Conservation (phyloP, 2,329 filamentous ascomycete genomes). For the Passalora sequoiae region DNA sequence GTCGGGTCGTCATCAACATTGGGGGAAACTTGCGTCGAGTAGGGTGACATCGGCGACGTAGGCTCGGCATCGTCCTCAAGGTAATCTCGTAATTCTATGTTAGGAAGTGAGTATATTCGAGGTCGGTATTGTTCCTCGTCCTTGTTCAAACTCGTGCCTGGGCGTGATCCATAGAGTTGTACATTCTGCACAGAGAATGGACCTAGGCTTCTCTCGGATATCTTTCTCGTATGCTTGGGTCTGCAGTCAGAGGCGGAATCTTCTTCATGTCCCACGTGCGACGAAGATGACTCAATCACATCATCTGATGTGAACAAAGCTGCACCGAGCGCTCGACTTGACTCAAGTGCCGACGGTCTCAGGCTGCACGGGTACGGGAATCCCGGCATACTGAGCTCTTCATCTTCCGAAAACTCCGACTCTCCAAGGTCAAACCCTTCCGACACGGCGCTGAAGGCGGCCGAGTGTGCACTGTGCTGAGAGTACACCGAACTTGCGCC, state of each 20-base stretch:
- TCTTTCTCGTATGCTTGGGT: constrained; percentile 3
- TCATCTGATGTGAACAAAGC: constrained; percentile 10
- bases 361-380: constrained; percentile 11
- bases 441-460: constrained; percentile 1
- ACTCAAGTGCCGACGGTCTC: constrained; percentile 10
- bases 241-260: not conserved
- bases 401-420: not conserved
- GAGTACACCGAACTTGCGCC: constrained; percentile 14
- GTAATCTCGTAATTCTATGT: constrained; percentile 17
- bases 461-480: not conserved
- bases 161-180: constrained; percentile 24
- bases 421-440: not conserved
- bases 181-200: constrained; percentile 21
- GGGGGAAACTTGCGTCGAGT: constrained; percentile 4
- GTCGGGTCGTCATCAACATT: constrained; percentile 9
- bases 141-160: constrained; percentile 14
- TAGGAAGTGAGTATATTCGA: constrained; percentile 18
- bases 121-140: constrained; percentile 16
- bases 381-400: not conserved
- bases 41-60: constrained; percentile 7
- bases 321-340: constrained; percentile 10
- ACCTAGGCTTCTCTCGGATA: constrained; percentile 7
- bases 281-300: not conserved
- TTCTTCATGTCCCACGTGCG: not conserved
- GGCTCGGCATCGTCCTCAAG: constrained; percentile 11